Percentiles rank a stretch among this genome's conserved stretches.
phyloP scores from a whole-genome alignment of 257 asterid species.

The Solanum piurae region DNA sequence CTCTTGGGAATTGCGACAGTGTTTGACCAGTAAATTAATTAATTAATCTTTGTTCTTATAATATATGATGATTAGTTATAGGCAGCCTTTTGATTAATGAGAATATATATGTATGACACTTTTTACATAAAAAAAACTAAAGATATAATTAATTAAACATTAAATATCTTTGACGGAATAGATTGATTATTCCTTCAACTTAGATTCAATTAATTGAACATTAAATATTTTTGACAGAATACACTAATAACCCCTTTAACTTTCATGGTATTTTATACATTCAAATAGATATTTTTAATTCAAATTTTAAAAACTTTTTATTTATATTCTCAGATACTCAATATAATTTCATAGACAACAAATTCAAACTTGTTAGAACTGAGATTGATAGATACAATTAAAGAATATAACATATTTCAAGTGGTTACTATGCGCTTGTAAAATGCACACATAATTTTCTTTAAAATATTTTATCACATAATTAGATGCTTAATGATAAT shows the following conservation, averaged over 20 bases:
- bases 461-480: accelerated
- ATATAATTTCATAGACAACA: too few relatives aligned
- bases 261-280: not conserved
- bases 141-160: not conserved
- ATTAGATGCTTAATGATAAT: not conserved
- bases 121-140: not conserved
- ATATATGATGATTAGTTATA: not conserved
- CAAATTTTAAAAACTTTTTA: not conserved
- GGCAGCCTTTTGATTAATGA: not conserved
- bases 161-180: not conserved
- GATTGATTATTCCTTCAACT: not conserved
- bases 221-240: not conserved
- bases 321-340: too few relatives aligned
- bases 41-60: not conserved
- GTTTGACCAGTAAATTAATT: not conserved
- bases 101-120: not conserved
- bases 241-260: not conserved
- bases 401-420: not conserved
- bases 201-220: not conserved
- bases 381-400: not conserved
- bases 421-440: not conserved
- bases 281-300: not conserved
- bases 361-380: too few relatives aligned
- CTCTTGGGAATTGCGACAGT: not conserved
- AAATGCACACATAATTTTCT: not conserved